These are phyloP conservation scores for Geranomyces variabilis DNA, from an alignment of 192 early-diverging fungal genomes.

Conservation along the genomic window DNA sequence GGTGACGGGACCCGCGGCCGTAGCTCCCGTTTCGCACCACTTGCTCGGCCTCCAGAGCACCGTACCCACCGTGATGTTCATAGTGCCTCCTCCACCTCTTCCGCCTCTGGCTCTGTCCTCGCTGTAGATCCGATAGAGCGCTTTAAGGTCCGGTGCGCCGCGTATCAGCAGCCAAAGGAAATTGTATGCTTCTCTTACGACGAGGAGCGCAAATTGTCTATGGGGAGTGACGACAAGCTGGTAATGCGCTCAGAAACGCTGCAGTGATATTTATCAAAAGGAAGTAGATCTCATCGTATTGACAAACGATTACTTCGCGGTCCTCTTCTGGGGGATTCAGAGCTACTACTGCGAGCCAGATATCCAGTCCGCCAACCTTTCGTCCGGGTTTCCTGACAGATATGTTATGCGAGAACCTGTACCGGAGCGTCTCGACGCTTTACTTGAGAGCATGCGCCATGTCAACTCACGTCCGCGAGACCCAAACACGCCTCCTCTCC, in stretches of 20 bases:
- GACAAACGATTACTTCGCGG: neutral
- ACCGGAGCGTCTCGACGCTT: conserved; percentile 80
- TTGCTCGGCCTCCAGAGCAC: too few species aligned
- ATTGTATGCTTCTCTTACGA: conserved; percentile 46
- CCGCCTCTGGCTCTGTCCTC: neutral
- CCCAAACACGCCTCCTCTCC: neutral
- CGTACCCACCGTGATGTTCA: too few species aligned
- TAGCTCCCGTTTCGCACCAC: too few species aligned
- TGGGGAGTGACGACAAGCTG: conserved; percentile 28
- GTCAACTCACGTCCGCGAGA: neutral
- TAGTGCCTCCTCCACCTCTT: too few species aligned
- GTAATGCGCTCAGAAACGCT: conserved; percentile 9
- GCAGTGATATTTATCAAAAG: too few species aligned
- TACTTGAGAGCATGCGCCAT: conserved; percentile 58
- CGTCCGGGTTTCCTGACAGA: conserved; percentile 65
- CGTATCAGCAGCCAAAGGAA: conserved; percentile 45
- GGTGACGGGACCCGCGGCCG: too few species aligned
- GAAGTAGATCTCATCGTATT: conserved; percentile 6
- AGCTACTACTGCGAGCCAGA: conserved; percentile 29
- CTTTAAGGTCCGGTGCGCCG: conserved; percentile 23
- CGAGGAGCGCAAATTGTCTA: conserved; percentile 23
- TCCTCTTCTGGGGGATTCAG: neutral
- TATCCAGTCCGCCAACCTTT: conserved; percentile 41
- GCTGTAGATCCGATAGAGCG: conserved; percentile 26
- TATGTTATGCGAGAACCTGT: conserved; percentile 66